Conservation (phyloP, 768 basidiomycete species). For the Coprinopsis strossmayeri region DNA sequence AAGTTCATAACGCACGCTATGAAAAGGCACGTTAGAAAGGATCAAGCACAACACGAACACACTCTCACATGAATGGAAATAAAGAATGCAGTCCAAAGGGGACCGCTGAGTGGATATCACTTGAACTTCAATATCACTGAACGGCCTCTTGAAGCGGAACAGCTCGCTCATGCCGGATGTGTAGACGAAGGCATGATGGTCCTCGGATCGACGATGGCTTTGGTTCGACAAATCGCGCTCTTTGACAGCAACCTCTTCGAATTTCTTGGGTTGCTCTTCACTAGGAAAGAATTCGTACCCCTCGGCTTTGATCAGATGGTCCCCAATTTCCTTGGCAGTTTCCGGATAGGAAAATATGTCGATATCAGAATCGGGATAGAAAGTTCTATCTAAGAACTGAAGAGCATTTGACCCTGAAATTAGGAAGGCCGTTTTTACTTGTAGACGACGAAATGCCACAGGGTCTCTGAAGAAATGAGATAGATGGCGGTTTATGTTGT, state of each 20-base stretch:
- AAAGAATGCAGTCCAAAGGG: conserved; percentile 5
- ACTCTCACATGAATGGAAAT: conserved; percentile 5
- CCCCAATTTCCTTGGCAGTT: conserved; percentile 1
- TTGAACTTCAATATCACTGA: conserved; percentile 1
- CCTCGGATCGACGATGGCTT: background rate
- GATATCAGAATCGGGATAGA: background rate
- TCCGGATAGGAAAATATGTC: conserved; percentile 1
- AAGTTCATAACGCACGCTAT: conserved; percentile 6
- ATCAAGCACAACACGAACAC: background rate
- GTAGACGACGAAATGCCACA: background rate
- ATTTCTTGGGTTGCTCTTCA: background rate
- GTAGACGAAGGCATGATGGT: background rate
- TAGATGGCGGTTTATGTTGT: conserved; percentile 6
- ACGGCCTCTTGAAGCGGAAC: background rate
- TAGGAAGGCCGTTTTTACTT: background rate
- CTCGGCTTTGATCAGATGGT: background rate
- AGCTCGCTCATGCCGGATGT: conserved; percentile 1
- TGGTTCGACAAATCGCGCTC: background rate
- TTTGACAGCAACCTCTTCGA: background rate
- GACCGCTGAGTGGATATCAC: background rate
- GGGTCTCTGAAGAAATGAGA: conserved; percentile 1
- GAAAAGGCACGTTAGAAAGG: background rate
- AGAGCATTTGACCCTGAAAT: conserved; percentile 6
- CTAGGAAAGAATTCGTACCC: background rate
- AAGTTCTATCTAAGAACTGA: conserved; percentile 5